Base-by-base conservation (phyloP, 805 yeast species). In the Hanseniaspora singularis region DNA sequence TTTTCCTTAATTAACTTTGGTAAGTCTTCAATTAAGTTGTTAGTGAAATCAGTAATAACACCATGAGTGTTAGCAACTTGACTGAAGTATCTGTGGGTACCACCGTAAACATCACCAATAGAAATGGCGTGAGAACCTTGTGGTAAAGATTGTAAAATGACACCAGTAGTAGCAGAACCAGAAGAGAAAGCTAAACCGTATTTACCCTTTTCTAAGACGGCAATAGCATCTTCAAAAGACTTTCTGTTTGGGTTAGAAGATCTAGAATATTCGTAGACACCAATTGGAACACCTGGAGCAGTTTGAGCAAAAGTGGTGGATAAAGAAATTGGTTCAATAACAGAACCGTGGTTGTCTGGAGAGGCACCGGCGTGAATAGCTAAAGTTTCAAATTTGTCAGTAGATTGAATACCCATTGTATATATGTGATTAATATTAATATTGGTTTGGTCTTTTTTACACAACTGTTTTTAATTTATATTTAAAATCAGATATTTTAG, bases 51-150 rank as follows among this genome's bases (percentile, higher is more conserved):
- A 38, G 81, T 73, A 47, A 68, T 71, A 49, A 82, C 81, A 50
- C 89, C 89, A 61, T 83, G 92, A 39, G 84, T 73, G 59, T 70
- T 69, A 51, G 89, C 94, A 40, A 84, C 94, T 62, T 81, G 74
- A 60, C 94, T 79, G 71, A 84, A 84, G 65, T 85, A 84, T 64
- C 95, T 72, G 69, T 84, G 92, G 49, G 94, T 84, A 56, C 95
- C 95, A 52, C 95, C 95, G 64, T 84, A 84, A 39, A 84, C 94
- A 57, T 84, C 95, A 55, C 83, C 87, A 57, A 83, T 77, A 39
- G 86, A 77, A 41, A 84, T 69, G 34, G 81, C 81, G 59, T 85
- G 92, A 34, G 83, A 70, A 40, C 79, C 81, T 52, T 74, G 72
- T 37, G 82, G 78, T 56, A 85, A 67, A 27, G 81, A 72, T 64